Base-by-base conservation (phyloP, 1,139 yeast species). In the Tardiomyces digboiensis region DNA sequence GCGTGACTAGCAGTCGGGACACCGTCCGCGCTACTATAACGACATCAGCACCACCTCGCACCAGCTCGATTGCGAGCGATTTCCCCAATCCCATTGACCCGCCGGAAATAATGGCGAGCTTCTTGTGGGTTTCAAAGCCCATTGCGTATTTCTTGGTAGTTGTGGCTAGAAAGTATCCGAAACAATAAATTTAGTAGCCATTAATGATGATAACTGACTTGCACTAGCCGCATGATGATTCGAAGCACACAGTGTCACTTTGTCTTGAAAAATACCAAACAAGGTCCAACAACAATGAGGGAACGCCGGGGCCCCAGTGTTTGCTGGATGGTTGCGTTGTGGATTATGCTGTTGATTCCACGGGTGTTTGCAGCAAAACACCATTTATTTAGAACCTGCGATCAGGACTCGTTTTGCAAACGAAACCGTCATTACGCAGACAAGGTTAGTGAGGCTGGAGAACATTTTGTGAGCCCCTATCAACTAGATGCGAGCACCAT, bases 81-180 rank as follows among this genome's bases (percentile, higher is more conserved):
- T 79, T 80, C 0, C 99, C 98, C 1, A 91, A 68, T 0, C 99
- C 99, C 57, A 91, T 98, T 0, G 97, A 88, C 0, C 91, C 98
- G 1, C 99, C 99, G 0, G 95, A 76, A 18, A 93, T 73, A n/a
- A 91, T 72, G 1, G 85, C 89, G 1, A 76, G 60, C 61, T 81
- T 57, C 38, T 16, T 16, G 8, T 16, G 33, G 14, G 33, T 26
- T 8, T 26, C 33, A 8, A 38, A 46, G 12, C 49, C 51, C 51
- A 48, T 48, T 18, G 7, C n/a, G n/a, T n/a, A n/a, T n/a, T n/a
- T n/a, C n/a, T n/a, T n/a, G n/a, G n/a, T n/a, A n/a, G n/a, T n/a
- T n/a, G n/a, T n/a, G n/a, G n/a, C n/a, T n/a, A n/a, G n/a, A n/a
- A n/a, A n/a, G n/a, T n/a, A n/a, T n/a, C n/a, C n/a, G n/a, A n/a